These are phyloP conservation scores for Themeda triandra DNA, from an alignment of 176 grass and related monocot genomes.

Conservation along the genomic window DNA sequence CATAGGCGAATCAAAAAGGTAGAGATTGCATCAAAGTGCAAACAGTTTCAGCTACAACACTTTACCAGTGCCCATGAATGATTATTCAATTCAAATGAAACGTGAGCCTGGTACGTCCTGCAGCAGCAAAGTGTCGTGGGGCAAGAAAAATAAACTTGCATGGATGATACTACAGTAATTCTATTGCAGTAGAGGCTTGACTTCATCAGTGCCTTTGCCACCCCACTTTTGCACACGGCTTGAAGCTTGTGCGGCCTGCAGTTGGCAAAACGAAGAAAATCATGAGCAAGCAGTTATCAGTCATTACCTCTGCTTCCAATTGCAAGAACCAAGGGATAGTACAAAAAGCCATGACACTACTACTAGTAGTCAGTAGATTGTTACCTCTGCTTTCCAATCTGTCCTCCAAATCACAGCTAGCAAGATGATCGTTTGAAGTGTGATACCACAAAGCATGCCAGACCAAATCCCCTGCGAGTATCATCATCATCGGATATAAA, in stretches of 20 bases:
- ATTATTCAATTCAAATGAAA: not conserved
- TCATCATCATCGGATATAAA: not conserved
- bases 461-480: conserved; percentile 52
- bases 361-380: too few species aligned
- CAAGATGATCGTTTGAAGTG: conserved; percentile 44
- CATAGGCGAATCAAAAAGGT: too few species aligned
- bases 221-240: conserved; percentile 40
- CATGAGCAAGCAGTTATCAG: not conserved
- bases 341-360: not conserved
- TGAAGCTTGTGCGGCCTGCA: conserved; percentile 40
- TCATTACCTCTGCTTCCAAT: not conserved
- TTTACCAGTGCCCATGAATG: not conserved
- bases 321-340: not conserved
- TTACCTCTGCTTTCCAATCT: conserved; percentile 55
- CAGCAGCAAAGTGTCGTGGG: not conserved
- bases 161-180: not conserved
- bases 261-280: not conserved
- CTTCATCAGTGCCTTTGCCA: not conserved
- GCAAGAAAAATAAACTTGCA: not conserved
- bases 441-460: conserved; percentile 50
- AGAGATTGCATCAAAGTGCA: not conserved
- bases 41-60: not conserved
- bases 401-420: conserved; percentile 43
- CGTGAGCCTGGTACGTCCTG: not conserved
- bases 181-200: conserved; percentile 25